These are phyloP conservation scores for Triticum timopheevii DNA, from an alignment of 176 grass and related monocot species.

Conservation along the genomic window DNA sequence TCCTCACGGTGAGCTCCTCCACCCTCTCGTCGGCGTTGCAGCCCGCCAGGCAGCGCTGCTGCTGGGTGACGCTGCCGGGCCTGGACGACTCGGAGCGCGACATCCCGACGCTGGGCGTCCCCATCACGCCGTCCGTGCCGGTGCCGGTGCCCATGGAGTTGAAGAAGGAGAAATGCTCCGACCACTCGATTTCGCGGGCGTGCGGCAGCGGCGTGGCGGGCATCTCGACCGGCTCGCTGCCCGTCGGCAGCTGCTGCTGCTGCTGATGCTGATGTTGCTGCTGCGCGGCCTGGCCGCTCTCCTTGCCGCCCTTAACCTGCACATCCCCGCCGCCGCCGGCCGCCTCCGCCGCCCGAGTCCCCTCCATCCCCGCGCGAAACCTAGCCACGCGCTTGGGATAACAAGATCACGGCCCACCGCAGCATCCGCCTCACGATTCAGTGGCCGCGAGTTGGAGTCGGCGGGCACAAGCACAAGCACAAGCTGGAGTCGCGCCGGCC, in stretches of 20 bases:
- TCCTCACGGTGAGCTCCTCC: constrained; percentile 85
- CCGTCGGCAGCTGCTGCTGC: constrained; percentile 6
- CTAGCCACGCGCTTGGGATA: not conserved
- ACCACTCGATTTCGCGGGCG: constrained; percentile 59
- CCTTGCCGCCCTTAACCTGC: constrained; percentile 65
- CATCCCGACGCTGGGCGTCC: not conserved
- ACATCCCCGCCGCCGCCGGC: constrained; percentile 41
- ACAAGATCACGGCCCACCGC: constrained; percentile 13
- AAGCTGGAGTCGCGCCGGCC: not conserved
- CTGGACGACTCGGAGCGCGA: constrained; percentile 37
- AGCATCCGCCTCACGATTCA: not conserved
- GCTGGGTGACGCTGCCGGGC: constrained; percentile 37
- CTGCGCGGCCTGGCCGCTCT: constrained; percentile 37
- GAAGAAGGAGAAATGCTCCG: constrained; percentile 73
- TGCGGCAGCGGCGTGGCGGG: constrained; percentile 28
- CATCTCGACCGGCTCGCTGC: constrained; percentile 43
- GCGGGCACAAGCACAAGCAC: not conserved
- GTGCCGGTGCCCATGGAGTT: constrained; percentile 27
- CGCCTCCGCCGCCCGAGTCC: constrained; percentile 42
- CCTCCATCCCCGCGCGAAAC: constrained; percentile 50
- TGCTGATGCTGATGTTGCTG: not conserved
- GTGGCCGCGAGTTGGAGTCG: not conserved
- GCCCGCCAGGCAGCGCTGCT: not conserved
- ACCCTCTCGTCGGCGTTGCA: constrained; percentile 46
- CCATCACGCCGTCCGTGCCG: constrained; percentile 32